These are phyloP conservation scores for Diplodia seriata DNA, from an alignment of 2,329 filamentous ascomycete genomes.

Conservation along the genomic window DNA sequence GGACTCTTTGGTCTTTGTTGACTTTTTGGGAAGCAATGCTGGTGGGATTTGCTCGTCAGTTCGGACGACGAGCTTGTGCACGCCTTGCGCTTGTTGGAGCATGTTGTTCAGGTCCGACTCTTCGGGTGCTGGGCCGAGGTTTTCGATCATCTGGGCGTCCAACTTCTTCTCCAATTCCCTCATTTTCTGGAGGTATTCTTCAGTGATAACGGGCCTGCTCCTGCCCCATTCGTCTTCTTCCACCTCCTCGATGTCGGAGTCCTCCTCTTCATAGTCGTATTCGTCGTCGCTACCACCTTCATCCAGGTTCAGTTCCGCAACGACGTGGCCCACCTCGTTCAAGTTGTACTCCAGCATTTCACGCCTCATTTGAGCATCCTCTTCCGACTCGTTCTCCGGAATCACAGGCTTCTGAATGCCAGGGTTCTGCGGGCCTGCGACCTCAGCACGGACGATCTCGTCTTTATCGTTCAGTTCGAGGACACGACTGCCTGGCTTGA, in stretches of 20 bases:
- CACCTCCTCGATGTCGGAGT: conserved; percentile 58
- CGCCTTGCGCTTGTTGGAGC: conserved; percentile 32
- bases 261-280: conserved; percentile 50
- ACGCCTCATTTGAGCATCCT: conserved; percentile 79
- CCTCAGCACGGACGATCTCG: conserved; percentile 44
- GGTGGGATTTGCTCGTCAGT: conserved; percentile 27
- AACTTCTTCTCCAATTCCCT: conserved; percentile 80
- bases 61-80: conserved; percentile 19
- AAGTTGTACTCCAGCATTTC: conserved; percentile 92
- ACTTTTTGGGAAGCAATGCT: conserved; percentile 18
- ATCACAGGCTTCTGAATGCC: conserved; percentile 59
- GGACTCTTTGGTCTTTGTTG: conserved; percentile 6
- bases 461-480: conserved; percentile 54
- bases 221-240: conserved; percentile 79
- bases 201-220: conserved; percentile 70
- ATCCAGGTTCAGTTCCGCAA: conserved; percentile 88
- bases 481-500: conserved; percentile 47
- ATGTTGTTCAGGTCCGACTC: conserved; percentile 47
- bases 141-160: conserved; percentile 64
- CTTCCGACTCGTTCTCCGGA: conserved; percentile 76
- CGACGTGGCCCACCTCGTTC: conserved; percentile 86
- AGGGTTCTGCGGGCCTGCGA: conserved; percentile 46
- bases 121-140: conserved; percentile 59
- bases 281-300: conserved; percentile 65
- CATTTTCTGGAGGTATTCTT: conserved; percentile 84